Evolutionary conservation across 202 grass and related monocot genomes (phyloP).

Genomic region (Tripidium arundinaceum): DNA sequence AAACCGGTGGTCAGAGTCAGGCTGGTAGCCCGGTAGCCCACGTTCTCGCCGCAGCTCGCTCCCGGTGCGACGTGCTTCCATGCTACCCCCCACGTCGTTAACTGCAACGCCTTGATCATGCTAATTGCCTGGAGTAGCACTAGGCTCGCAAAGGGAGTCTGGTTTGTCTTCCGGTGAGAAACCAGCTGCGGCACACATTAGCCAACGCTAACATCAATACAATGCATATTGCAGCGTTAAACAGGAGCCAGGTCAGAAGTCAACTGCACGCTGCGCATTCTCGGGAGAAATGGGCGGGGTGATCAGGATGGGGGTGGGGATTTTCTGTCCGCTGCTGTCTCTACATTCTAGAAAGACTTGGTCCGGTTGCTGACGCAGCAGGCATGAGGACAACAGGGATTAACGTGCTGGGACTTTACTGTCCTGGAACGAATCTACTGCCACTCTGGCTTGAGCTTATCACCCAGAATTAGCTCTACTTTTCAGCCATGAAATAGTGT

Average conservation of each 20-base stretch:
- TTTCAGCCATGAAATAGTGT: too few species aligned
- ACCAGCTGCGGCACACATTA: too few species aligned
- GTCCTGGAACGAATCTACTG: background rate
- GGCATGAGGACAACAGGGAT: background rate
- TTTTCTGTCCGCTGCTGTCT: too few species aligned
- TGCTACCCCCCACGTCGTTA: slow-evolving; percentile 33
- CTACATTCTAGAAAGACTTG: background rate
- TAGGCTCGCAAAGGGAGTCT: too few species aligned
- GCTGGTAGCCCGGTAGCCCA: background rate
- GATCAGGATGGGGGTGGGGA: background rate
- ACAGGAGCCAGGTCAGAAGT: background rate
- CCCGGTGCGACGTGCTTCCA: slow-evolving; percentile 22
- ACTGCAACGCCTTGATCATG: background rate
- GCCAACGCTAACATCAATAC: background rate
- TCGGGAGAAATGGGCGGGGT: background rate
- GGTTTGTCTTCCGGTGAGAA: too few species aligned
- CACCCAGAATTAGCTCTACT: too few species aligned
- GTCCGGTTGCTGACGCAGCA: background rate
- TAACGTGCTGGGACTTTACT: background rate
- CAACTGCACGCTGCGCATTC: background rate
- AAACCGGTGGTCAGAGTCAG: background rate
- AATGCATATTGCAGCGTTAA: background rate
- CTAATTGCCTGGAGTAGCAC: too few species aligned
- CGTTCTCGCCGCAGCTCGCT: background rate
- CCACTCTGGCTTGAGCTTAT: too few species aligned